A percentile compares a stretch with the other conserved stretches of the same genome.
phyloP scores from a whole-genome alignment of 1,284 basidiomycete genomes.

The Ceratobasidium sp. region DNA sequence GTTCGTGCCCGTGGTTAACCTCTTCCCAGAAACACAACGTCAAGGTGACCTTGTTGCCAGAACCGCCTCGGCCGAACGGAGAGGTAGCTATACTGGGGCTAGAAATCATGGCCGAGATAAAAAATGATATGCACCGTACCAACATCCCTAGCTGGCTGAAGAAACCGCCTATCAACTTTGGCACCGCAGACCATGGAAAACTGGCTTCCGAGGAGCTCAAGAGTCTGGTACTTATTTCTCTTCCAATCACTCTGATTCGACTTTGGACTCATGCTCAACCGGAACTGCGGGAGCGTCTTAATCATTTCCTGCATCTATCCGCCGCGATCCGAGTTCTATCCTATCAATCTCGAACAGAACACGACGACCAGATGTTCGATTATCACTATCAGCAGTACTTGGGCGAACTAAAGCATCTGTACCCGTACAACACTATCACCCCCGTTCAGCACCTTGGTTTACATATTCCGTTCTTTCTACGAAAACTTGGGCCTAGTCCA shows the following conservation, averaged over 20 bases:
- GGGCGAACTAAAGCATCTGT: neutral
- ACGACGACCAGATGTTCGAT: neutral
- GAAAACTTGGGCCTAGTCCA: conserved; percentile 30
- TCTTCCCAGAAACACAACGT: no score
- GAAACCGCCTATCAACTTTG: conserved; percentile 25
- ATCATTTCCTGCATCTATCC: conserved; percentile 21
- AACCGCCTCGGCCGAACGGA: no score
- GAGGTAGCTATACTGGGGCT: no score
- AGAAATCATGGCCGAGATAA: no score
- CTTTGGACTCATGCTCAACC: neutral
- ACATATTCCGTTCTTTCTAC: conserved; percentile 36
- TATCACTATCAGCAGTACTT: conserved; percentile 14
- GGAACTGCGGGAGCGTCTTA: neutral
- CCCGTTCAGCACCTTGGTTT: conserved; percentile 38
- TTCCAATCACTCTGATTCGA: conserved; percentile 45
- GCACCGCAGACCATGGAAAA: conserved; percentile 34
- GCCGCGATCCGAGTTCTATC: conserved; percentile 18
- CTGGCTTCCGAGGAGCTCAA: conserved; percentile 50
- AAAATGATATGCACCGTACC: conserved; percentile 27
- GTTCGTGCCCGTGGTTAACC: no score
- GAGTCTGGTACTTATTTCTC: conserved; percentile 40
- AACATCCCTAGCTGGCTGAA: conserved; percentile 43
- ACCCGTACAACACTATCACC: conserved; percentile 1
- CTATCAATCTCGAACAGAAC: neutral
- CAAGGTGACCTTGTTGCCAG: no score